Evolutionary conservation across 2,329 filamentous ascomycete genomes (phyloP), one percentile per base, ranked within the genome.

Genomic region (Cladophialophora bantiana): DNA sequence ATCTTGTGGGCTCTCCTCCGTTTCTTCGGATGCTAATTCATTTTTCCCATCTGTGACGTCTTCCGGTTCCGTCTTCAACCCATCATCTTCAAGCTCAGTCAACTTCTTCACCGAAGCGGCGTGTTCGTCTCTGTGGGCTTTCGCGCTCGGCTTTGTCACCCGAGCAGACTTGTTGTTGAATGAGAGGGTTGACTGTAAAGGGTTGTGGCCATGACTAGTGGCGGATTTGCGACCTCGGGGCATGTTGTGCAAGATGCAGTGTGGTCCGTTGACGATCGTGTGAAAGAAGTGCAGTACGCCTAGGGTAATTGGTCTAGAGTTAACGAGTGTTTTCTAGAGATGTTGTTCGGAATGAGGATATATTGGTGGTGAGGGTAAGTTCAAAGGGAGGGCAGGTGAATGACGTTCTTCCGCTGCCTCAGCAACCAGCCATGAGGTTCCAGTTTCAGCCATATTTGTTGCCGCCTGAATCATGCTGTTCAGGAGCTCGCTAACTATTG

Each of bases 121-220:
- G 53, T 74, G 74, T 62, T 61, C 59, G 18, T 61, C 59, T 53
- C 48, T 32, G 45, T 61, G 59, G 5, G 59, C 75, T 70, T n/a
- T 74, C 71, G 60, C 52, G 56, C 59, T 34, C 48, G 85, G 80
- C 77, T 90, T 90, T 62, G 86, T 88, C 72, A 90, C 82, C 78
- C 83, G 83, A 70, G 80, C 81, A 42, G 82, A 80, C 68, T 83
- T 81, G 68, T 81, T 80, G 71, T 86, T 83, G 79, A 90, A 90
- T 45, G 87, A 85, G 72, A 90, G 84, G n/a, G 85, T 89, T 7
- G 84, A 81, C 77, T 89, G 86, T 45, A 52, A 35, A 20, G 18
- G 34, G 32, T 31, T 42, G 18, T 53, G 31, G 59, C 18, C 26
- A 12, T 18, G 45, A 18, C 45, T 18, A 40, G 45, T 32, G 45